Conservation (phyloP, 768 basidiomycete genomes). For the Gloeophyllum trabeum region DNA sequence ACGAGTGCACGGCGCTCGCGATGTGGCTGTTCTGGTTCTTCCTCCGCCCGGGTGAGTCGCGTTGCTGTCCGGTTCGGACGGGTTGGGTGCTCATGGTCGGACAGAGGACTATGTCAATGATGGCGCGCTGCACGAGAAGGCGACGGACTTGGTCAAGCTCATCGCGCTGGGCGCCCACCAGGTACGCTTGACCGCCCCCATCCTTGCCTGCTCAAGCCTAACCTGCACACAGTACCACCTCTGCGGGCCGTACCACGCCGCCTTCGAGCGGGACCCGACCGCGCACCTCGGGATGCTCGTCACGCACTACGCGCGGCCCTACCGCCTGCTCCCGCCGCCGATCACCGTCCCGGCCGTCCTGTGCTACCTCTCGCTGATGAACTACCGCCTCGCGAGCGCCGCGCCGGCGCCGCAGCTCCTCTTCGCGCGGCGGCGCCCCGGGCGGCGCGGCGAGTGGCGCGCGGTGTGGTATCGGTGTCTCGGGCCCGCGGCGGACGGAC, state of each 20-base stretch:
- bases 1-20: slow-evolving; percentile 41
- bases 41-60: slow-evolving; percentile 41
- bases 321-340: slow-evolving; percentile 33
- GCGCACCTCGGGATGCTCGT: slow-evolving; percentile 10
- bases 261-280: slow-evolving; percentile 24
- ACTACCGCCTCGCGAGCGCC: background rate
- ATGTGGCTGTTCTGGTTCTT: slow-evolving; percentile 81
- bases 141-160: slow-evolving; percentile 40
- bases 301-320: slow-evolving; percentile 9
- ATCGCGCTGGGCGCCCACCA: slow-evolving; percentile 60
- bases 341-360: slow-evolving; percentile 66
- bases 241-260: slow-evolving; percentile 44
- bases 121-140: slow-evolving; percentile 29
- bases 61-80: background rate
- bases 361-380: slow-evolving; percentile 46
- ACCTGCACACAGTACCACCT: slow-evolving; percentile 52
- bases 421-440: background rate
- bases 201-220: background rate
- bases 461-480: slow-evolving; percentile 57
- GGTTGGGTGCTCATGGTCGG: too few relatives aligned
- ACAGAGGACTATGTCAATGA: slow-evolving; percentile 37
- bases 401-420: slow-evolving; percentile 1
- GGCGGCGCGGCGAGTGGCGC: slow-evolving; percentile 39
- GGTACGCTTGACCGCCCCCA: slow-evolving; percentile 17
- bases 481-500: slow-evolving; percentile 21